phyloP scores from a whole-genome alignment of 1,284 basidiomycete species.

The Lignosus rhinocerotis region DNA sequence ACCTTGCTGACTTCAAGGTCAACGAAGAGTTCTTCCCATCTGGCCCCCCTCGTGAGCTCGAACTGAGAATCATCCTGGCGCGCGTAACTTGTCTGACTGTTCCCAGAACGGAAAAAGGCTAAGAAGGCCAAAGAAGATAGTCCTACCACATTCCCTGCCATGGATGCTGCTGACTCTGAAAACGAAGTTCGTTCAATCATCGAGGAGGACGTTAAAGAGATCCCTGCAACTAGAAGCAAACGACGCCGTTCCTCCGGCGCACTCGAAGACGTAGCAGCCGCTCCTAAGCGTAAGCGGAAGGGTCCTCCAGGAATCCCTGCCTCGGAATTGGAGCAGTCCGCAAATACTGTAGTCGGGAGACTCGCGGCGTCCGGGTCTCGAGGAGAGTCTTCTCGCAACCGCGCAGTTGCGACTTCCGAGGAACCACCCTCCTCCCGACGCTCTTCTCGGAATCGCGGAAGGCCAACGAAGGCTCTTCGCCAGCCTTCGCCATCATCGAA shows the following conservation, averaged over 20 bases:
- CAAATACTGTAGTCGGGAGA: neutral
- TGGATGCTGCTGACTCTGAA: constrained; percentile 21
- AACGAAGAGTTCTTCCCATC: constrained; percentile 56
- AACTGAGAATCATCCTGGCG: neutral
- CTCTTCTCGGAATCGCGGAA: constrained; percentile 11
- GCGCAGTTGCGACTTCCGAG: neutral
- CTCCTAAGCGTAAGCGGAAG: constrained; percentile 10
- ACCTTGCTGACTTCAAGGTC: constrained; percentile 49
- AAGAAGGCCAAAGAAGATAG: neutral
- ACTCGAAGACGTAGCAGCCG: neutral
- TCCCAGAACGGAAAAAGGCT: constrained; percentile 12
- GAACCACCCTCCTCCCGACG: constrained; percentile 1
- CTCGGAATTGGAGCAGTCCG: neutral
- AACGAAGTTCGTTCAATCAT: constrained; percentile 20
- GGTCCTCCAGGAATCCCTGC: constrained; percentile 5
- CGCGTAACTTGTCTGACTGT: neutral
- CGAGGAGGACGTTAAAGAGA: constrained; percentile 14
- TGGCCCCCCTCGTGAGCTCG: constrained; percentile 56
- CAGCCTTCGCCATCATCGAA: constrained; percentile 15
- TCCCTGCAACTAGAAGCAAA: constrained; percentile 10
- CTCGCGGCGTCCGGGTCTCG: constrained; percentile 11
- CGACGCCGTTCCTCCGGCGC: constrained; percentile 23
- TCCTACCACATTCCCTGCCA: neutral
- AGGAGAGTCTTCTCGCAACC: constrained; percentile 1
- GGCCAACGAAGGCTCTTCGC: neutral